Evolutionary conservation across 257 asterid genomes (phyloP).

Genomic region (Oldenlandia corymbosa): DNA sequence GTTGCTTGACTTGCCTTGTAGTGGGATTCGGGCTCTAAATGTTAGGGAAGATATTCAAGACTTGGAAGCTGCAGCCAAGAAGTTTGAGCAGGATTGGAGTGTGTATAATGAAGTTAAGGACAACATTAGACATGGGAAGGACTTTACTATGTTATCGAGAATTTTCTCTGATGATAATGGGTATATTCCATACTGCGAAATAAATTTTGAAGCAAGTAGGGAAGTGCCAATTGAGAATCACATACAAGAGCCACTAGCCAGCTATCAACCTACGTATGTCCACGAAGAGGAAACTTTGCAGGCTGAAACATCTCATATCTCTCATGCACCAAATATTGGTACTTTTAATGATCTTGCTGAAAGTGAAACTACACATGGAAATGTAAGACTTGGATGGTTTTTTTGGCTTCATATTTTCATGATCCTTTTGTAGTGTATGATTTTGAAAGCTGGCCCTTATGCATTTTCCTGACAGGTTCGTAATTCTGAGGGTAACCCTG

Average conservation of each 20-base stretch:
- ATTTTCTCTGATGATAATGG: conserved; percentile 46
- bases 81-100: conserved; percentile 66
- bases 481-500: conserved; percentile 23
- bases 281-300: conserved; percentile 7
- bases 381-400: conserved; percentile 23
- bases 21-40: conserved; percentile 38
- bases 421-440: background rate
- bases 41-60: conserved; percentile 65
- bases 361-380: conserved; percentile 14
- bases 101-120: conserved; percentile 50
- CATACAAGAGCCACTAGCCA: conserved; percentile 7
- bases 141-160: conserved; percentile 36
- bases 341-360: conserved; percentile 18
- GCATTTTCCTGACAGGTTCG: conserved; percentile 18
- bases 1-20: conserved; percentile 55
- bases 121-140: conserved; percentile 34
- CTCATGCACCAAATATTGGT: conserved; percentile 6
- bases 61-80: conserved; percentile 71
- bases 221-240: conserved; percentile 10
- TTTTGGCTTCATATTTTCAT: background rate
- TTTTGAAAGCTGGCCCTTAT: background rate
- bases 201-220: conserved; percentile 25
- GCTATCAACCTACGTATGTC: background rate
- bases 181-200: conserved; percentile 59
- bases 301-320: background rate